Evolutionary conservation across 1,284 basidiomycete genomes (phyloP), one percentile per base, ranked within the genome.

Genomic region (Trichosporon sp.): DNA sequence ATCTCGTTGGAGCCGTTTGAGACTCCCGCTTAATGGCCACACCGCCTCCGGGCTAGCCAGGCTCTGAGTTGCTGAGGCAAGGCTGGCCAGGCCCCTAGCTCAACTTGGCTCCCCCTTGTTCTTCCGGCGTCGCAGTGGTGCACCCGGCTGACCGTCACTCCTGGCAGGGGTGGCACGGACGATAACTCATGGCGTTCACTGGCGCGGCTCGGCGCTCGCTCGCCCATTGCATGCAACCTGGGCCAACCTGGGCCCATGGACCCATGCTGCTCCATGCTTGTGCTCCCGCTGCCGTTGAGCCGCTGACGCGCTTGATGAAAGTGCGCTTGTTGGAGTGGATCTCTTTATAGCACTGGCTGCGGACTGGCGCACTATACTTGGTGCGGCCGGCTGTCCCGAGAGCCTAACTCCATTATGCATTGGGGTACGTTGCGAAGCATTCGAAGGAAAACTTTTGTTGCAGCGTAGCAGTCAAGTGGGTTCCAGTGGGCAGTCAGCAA

Each of bases 81-180:
- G 35, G 5, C 8, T 5, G 35, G 35, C 8, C 51, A 5, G 21
- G 7, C 51, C 19, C 16, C 43, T n/a, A 26, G 26, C 26, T 26
- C 26, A 26, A 26, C 26, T 11, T 16, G 26, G 19, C 6, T 37
- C 6, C 51, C 51, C 51, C 51, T 56, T 26, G 51, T 16, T 38
- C 51, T 56, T 56, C 51, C 51, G 51, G 51, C 51, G 51, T 56
- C 51, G 26, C 51, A 56, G 51, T 8, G 51, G 21, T n/a, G 51
- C 43, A 46, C 43, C 38, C 38, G 38, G 38, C 11, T 12, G 38
- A n/a, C 14, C 16, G 16, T 26, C 26, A 26, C 26, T 26, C 26
- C 26, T 26, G 26, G 26, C 26, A 26, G 1, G 26, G 26, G 26
- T 26, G 26, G 26, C 26, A 26, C 26, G 26, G 26, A 26, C 26